Evolutionary conservation across 306 rosid genomes (phyloP), one percentile per base, ranked within the genome.

Genomic region (Cicer yamashitae): DNA sequence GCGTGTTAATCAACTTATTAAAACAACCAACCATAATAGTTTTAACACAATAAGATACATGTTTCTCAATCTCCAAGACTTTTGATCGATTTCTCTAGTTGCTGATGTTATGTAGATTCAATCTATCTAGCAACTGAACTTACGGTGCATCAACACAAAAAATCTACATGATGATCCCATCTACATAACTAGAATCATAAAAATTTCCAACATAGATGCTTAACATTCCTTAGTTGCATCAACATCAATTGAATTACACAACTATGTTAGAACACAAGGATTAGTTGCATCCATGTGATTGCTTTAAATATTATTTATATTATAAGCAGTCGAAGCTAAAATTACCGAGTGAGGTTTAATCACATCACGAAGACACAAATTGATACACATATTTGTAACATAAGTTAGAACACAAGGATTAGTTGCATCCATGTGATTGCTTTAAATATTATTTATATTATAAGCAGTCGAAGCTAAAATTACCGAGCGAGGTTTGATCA

Each of bases 221-320:
- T 38, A 53, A 51, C 57, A 61, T 75, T 69, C 58, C 63, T 62
- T 41, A 39, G 71, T 41, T 70, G 75, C 52, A 59, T 11, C 74
- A 54, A 3, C 47, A 44, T 67, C 44, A 47, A 45, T 34, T 12
- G 71, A 63, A 46, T 37, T 60, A 30, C 6, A 60, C 61, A 47
- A 67, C 70, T 52, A 39, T 51, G 41, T 30, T 30, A 50, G 66
- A 65, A 22, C 44, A 71, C 30, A 54, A 72, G 52, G 34, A 30
- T 46, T 60, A 40, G 67, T 59, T 39, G 58, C 69, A 60, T 39
- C 8, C 64, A 65, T 20, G 34, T 47, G 76, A 56, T 46, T 60
- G 71, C 69, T 50, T 18, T 0, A 11, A 34, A 51, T 46, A 76
- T 81, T 20, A 20, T 20, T 20, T 20, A 20, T 20, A 20, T 20